A percentile compares a stretch with the other conserved stretches of the same genome.
Conservation (phyloP, 139 green algal genomes). For the Pleodorina starrii region DNA sequence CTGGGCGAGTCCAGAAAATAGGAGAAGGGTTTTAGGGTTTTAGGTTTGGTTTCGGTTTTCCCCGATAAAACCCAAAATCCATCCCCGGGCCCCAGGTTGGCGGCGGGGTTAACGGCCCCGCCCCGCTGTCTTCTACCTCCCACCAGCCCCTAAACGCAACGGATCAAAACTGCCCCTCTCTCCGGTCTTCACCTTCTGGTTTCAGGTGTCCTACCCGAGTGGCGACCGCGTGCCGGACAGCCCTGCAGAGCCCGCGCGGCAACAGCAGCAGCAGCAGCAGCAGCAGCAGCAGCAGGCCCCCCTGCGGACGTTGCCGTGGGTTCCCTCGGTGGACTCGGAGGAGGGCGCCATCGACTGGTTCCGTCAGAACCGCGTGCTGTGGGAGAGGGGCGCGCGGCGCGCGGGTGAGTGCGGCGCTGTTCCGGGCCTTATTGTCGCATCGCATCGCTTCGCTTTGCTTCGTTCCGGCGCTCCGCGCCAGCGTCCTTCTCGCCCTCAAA, state of each 20-base stretch:
- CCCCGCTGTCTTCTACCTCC: too few relatives aligned
- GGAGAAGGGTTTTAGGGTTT: too few relatives aligned
- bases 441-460: too few relatives aligned
- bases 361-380: slow-evolving; percentile 28
- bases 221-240: neutral
- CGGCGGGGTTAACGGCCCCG: too few relatives aligned
- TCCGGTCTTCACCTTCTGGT: neutral
- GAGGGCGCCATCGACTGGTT: slow-evolving; percentile 8
- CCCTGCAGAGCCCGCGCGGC: slow-evolving; percentile 6
- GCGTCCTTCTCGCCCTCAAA: neutral
- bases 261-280: neutral
- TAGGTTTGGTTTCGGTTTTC: too few relatives aligned
- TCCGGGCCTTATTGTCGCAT: too few relatives aligned
- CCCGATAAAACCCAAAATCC: too few relatives aligned
- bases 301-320: slow-evolving; percentile 3
- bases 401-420: slow-evolving; percentile 32
- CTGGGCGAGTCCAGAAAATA: too few relatives aligned
- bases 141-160: too few relatives aligned
- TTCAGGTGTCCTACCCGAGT: neutral
- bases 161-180: too few relatives aligned
- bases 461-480: too few relatives aligned
- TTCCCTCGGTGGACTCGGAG: slow-evolving; percentile 5
- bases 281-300: neutral
- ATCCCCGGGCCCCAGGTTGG: too few relatives aligned
- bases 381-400: slow-evolving; percentile 10